Conservation (phyloP, 208 protist genomes). For the Trypanosoma cruzi region DNA sequence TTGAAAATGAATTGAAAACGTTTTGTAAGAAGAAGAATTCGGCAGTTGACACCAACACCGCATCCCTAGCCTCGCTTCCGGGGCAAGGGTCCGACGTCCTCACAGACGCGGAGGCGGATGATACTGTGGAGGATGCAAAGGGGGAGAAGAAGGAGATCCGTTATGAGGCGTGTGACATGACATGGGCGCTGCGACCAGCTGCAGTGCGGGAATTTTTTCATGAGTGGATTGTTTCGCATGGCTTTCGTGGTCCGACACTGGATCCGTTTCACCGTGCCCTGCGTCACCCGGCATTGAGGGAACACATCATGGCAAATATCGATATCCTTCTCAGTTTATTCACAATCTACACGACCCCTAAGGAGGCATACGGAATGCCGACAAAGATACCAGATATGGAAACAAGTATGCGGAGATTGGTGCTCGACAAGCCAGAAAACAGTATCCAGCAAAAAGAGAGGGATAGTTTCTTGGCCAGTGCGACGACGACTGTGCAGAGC, state of each 20-base stretch:
- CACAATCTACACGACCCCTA: slow-evolving; percentile 42
- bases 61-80: no score
- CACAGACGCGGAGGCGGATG: background rate
- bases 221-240: slow-evolving; percentile 45
- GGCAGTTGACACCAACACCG: no score
- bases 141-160: background rate
- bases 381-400: background rate
- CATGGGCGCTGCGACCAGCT: slow-evolving; percentile 35
- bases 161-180: slow-evolving; percentile 44
- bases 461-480: background rate
- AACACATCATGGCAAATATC: slow-evolving; percentile 36
- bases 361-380: slow-evolving; percentile 60
- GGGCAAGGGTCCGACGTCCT: no score
- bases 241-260: slow-evolving; percentile 43
- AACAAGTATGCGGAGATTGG: background rate
- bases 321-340: slow-evolving; percentile 54
- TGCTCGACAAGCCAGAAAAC: background rate
- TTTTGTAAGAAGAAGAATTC: background rate
- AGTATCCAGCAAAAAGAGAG: background rate
- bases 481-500: background rate
- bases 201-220: slow-evolving; percentile 48
- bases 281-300: slow-evolving; percentile 19
- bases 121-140: background rate
- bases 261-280: slow-evolving; percentile 27
- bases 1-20: slow-evolving; percentile 20